A percentile compares a stretch with the other conserved stretches of the same genome.
These are phyloP conservation scores for Panellus pusillus DNA, from an alignment of 768 basidiomycete species.

Conservation along the genomic window DNA sequence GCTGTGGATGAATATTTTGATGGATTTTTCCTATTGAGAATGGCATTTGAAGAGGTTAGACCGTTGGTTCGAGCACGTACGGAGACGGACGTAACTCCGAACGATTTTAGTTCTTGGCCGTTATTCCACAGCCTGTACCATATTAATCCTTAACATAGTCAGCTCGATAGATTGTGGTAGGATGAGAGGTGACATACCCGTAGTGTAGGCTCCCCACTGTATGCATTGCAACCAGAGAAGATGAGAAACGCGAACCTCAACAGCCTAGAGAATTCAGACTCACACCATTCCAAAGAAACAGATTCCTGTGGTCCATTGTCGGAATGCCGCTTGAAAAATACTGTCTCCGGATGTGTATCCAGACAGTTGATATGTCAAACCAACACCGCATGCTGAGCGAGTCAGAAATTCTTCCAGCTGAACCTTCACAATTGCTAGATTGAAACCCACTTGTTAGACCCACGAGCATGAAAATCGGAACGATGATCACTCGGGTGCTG, in stretches of 20 bases:
- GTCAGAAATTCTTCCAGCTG: not conserved
- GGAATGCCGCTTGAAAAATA: not conserved
- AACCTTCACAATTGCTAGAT: too few relatives aligned
- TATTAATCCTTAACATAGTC: not conserved
- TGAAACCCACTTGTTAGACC: not conserved
- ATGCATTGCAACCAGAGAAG: too few relatives aligned
- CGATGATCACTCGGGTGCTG: not conserved
- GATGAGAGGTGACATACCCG: not conserved
- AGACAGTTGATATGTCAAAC: conserved; percentile 2
- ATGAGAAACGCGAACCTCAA: too few relatives aligned
- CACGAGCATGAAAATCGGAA: not conserved
- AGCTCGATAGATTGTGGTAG: not conserved
- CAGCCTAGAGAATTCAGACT: not conserved
- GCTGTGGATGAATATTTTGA: not conserved
- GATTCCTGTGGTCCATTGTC: not conserved
- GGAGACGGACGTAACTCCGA: not conserved
- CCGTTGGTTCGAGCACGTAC: not conserved
- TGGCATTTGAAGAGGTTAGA: not conserved
- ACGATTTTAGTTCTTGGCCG: not conserved
- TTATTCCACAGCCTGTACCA: conserved; percentile 10
- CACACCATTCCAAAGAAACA: conserved; percentile 1
- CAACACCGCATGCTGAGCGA: not conserved
- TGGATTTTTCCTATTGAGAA: not conserved
- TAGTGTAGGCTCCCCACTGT: not conserved
- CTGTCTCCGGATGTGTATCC: not conserved